Evolutionary conservation across 805 yeast species (phyloP), one percentile per base, ranked within the genome.

Genomic region (Blastobotrys muscicola): DNA sequence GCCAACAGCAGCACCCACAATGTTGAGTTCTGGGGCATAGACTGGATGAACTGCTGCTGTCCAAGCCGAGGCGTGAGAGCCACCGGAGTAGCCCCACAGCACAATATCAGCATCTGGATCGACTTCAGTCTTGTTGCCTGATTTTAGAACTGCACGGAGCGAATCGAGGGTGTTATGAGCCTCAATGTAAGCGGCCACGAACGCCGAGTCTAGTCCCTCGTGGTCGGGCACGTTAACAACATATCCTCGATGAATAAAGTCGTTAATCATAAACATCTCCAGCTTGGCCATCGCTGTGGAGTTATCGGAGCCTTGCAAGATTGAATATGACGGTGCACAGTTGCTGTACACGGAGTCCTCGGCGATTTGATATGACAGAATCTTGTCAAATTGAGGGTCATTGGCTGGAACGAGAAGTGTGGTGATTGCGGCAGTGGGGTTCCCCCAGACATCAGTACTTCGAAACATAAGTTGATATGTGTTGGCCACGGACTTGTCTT

Each of bases 161-260:
- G 62, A 47, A 40, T 59, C 62, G 8, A 60, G 55, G 3, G 50
- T 46, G 23, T 49, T 45, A 30, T 49, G 52, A 8, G 62, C 64
- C 11, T 51, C 55, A 10, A 43, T 38, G 16, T 43, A 33, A 2
- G 50, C 53, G 9, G 45, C 48, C 9, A 48, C 46, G 39, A 48
- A 50, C 3, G 53, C 45, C 14, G 46, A 36, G 9, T 43, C 12
- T 2, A 48, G 43, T 8, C 53, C 53, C 16, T 50, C 61, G 42
- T 58, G 54, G 43, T 58, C 61, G n/a, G 61, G 59, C 29, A 43
- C 36, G 13, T 36, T 41, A 13, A 51, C 50, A 37, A 41, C 38
- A 49, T 48, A 50, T 10, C 57, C 57, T 10, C 29, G 39, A 30
- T 46, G 41, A 9, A 52, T 39, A 31, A 46, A 23, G 26, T 36